These are phyloP conservation scores for Postia placenta DNA, from an alignment of 768 basidiomycete genomes.

Conservation along the genomic window DNA sequence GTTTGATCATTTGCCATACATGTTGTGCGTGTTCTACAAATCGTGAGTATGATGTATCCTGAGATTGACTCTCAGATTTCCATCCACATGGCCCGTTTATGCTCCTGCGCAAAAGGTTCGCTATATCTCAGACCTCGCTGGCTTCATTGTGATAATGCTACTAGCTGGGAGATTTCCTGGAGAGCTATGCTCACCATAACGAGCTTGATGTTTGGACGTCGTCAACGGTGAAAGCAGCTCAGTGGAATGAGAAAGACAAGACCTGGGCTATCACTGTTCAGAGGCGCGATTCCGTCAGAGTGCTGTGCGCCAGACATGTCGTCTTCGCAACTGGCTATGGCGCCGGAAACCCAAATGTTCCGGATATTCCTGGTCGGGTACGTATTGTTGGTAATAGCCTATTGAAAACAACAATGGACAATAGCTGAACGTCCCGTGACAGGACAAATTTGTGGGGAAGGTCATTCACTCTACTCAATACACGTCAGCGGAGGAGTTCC, in stretches of 20 bases:
- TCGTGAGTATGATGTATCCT: background rate
- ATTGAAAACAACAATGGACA: background rate
- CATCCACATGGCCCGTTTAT: slow-evolving; percentile 11
- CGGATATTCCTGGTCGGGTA: slow-evolving; percentile 2
- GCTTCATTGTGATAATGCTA: background rate
- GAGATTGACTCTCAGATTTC: slow-evolving; percentile 8
- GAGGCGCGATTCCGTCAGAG: slow-evolving; percentile 35
- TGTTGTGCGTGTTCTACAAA: slow-evolving; percentile 37
- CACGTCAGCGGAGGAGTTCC: slow-evolving; percentile 46
- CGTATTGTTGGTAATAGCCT: background rate
- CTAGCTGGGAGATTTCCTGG: slow-evolving; percentile 63
- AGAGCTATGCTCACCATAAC: slow-evolving; percentile 50
- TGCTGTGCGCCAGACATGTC: slow-evolving; percentile 27
- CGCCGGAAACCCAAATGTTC: background rate
- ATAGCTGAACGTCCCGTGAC: background rate
- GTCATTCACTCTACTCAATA: slow-evolving; percentile 55
- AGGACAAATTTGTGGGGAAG: slow-evolving; percentile 58
- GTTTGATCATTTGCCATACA: slow-evolving; percentile 45
- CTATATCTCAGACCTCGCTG: background rate
- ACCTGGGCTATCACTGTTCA: slow-evolving; percentile 68
- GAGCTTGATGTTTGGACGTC: slow-evolving; percentile 63
- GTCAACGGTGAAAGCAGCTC: slow-evolving; percentile 25
- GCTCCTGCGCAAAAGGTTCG: slow-evolving; percentile 45
- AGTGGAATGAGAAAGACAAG: slow-evolving; percentile 40
- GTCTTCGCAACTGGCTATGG: slow-evolving; percentile 20